Base-by-base conservation (phyloP, 202 grass and related monocot genomes). In the Zoysia matrella region DNA sequence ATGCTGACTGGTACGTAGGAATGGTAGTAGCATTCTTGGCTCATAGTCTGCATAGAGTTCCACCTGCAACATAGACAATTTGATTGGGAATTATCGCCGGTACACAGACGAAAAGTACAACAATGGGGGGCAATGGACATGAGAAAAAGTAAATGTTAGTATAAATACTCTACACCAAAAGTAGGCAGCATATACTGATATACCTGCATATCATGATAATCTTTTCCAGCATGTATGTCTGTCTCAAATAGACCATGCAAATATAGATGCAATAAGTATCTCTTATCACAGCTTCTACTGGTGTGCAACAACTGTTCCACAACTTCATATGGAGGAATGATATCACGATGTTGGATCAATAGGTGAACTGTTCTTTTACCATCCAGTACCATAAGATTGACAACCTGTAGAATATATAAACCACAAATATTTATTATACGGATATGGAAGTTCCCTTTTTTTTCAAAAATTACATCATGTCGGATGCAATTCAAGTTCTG, bases 161-260 rank as follows among this genome's bases (percentile, higher is more conserved):
- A 74, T 51, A 77, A 66, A 45, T 5, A 58, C 41, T 45, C 40
- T 47, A 72, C 60, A 62, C 67, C 70, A 43, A 55, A 57, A 45
- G 36, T n/a, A 51, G 62, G 4, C 44, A 88, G 60, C 12, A 60
- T 65, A 68, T 30, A 30, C 22, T 30, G 22, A 30, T 30, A 47
- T 85, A 95, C 96, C 96, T 99, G 96, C 87, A 99, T 85, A 83
- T 99, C 96, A 87, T 99, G 96, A 69, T 71, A 95, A 67, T 99
- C 96, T 80, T 91, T 90, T 86, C 93, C 96, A 41, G 93, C 87
- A 80, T 95, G 79, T 76, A 91, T 90, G 79, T 99, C 96, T 30
- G 65, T 80, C 85, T 99, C 93, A 81, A 99, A 95, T 36, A 99
- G 75, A 79, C 91, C 84, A 91, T 99, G 96, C 70, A 99, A 86